phyloP scores from a whole-genome alignment of 2,329 filamentous ascomycete species.

The Endoconidiophora polonica region DNA sequence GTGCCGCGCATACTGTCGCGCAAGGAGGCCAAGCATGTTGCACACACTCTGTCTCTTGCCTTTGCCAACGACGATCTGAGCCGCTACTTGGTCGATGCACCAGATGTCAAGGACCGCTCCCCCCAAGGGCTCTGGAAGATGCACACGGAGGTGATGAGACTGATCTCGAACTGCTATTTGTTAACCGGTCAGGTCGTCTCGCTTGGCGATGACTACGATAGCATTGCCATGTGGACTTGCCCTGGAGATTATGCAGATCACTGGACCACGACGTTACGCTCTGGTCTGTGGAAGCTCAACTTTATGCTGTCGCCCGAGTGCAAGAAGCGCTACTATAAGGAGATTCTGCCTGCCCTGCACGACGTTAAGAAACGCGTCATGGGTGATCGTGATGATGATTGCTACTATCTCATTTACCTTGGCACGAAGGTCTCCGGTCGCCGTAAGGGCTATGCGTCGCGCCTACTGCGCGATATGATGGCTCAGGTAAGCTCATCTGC shows the following conservation, averaged over 20 bases:
- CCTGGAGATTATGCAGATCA: constrained; percentile 60
- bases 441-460: constrained; percentile 55
- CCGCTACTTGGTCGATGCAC: constrained; percentile 57
- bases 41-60: constrained; percentile 55
- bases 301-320: constrained; percentile 60
- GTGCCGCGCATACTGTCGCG: constrained; percentile 31
- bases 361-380: constrained; percentile 54
- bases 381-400: constrained; percentile 46
- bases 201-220: constrained; percentile 59
- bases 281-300: constrained; percentile 61
- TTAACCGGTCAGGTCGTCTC: constrained; percentile 58
- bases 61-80: constrained; percentile 61
- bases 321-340: constrained; percentile 55
- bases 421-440: constrained; percentile 56
- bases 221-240: constrained; percentile 66
- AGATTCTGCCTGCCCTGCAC: constrained; percentile 61
- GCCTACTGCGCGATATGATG: constrained; percentile 55
- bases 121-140: constrained; percentile 58
- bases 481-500: constrained; percentile 30
- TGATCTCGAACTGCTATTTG: constrained; percentile 59
- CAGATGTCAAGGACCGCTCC: constrained; percentile 45
- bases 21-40: constrained; percentile 53
- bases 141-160: constrained; percentile 61
- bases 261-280: constrained; percentile 53
- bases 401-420: constrained; percentile 73